Evolutionary conservation across 2,329 filamentous ascomycete genomes (phyloP).

Genomic region (Alternaria arborescens): DNA sequence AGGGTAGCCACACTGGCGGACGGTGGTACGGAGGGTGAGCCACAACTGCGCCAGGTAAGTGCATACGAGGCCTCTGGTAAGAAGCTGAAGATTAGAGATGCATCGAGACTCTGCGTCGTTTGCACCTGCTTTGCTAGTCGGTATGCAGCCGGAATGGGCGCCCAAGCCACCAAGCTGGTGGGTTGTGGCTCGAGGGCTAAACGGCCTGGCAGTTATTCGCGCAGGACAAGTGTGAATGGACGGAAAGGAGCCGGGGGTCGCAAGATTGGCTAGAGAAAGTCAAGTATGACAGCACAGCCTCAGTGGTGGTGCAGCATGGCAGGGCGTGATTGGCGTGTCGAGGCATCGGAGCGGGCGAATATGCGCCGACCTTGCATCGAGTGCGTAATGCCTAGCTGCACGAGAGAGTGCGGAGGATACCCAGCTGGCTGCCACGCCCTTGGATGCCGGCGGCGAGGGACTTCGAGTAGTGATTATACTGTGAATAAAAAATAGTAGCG

Average conservation of each 20-base stretch:
- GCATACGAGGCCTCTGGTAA: neutral
- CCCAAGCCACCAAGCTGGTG: slow-evolving; percentile 2
- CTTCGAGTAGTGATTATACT: neutral
- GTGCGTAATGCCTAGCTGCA: slow-evolving; percentile 26
- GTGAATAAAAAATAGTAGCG: neutral
- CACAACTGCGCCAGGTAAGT: neutral
- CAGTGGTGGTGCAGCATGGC: slow-evolving; percentile 19
- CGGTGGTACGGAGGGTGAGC: neutral
- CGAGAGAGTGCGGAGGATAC: neutral
- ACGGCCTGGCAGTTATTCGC: slow-evolving; percentile 1
- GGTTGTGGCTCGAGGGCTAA: slow-evolving; percentile 5
- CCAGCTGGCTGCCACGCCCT: slow-evolving; percentile 4
- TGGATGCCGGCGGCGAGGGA: neutral
- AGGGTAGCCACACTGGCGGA: neutral
- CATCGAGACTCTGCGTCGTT: neutral
- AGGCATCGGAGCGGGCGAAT: slow-evolving; percentile 20
- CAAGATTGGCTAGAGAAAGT: slow-evolving; percentile 7
- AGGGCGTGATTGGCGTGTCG: slow-evolving; percentile 20
- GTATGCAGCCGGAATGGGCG: neutral
- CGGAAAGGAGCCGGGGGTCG: slow-evolving; percentile 12
- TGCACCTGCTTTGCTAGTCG: neutral
- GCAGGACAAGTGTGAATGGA: slow-evolving; percentile 1
- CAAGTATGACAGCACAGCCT: slow-evolving; percentile 25
- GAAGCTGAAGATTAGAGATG: neutral
- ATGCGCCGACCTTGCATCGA: slow-evolving; percentile 18